phyloP scores from a whole-genome alignment of 2,329 filamentous ascomycete species.

The Alternaria conjuncta region DNA sequence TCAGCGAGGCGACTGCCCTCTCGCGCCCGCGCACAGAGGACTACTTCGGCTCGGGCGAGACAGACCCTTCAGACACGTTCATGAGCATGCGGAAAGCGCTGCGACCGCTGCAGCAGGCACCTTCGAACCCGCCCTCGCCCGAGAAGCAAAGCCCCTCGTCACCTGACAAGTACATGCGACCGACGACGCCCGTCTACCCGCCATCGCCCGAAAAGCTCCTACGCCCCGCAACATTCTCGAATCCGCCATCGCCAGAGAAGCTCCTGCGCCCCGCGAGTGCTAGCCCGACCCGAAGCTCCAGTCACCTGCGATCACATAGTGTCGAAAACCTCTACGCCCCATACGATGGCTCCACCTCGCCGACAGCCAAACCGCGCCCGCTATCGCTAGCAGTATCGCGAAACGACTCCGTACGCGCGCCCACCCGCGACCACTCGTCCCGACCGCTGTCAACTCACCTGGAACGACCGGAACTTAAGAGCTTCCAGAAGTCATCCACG shows the following conservation, averaged over 20 bases:
- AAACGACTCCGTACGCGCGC: slow-evolving; percentile 47
- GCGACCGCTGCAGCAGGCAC: slow-evolving; percentile 57
- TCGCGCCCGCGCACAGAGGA: slow-evolving; percentile 58
- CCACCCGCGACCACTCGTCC: slow-evolving; percentile 42
- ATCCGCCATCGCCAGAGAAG: slow-evolving; percentile 29
- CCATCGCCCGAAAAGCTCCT: slow-evolving; percentile 31
- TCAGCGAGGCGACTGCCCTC: slow-evolving; percentile 72
- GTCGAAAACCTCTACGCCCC: slow-evolving; percentile 53
- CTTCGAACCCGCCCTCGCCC: slow-evolving; percentile 32
- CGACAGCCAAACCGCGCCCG: slow-evolving; percentile 53
- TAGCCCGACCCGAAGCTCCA: slow-evolving; percentile 27
- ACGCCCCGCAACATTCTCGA: slow-evolving; percentile 16
- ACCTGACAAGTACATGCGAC: slow-evolving; percentile 6
- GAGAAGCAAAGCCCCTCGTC: slow-evolving; percentile 26
- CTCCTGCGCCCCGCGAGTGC: slow-evolving; percentile 22
- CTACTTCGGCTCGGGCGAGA: slow-evolving; percentile 50
- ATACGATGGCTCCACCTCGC: slow-evolving; percentile 53
- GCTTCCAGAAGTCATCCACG: slow-evolving; percentile 86
- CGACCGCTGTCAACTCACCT: slow-evolving; percentile 43
- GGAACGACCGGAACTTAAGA: slow-evolving; percentile 69
- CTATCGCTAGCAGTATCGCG: slow-evolving; percentile 50
- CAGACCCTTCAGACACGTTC: slow-evolving; percentile 69
- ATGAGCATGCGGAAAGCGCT: slow-evolving; percentile 77
- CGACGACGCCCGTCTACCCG: slow-evolving; percentile 1
- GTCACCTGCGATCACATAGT: slow-evolving; percentile 45